Conservation (phyloP, 208 protist genomes). For the Porcisia hertigi region DNA sequence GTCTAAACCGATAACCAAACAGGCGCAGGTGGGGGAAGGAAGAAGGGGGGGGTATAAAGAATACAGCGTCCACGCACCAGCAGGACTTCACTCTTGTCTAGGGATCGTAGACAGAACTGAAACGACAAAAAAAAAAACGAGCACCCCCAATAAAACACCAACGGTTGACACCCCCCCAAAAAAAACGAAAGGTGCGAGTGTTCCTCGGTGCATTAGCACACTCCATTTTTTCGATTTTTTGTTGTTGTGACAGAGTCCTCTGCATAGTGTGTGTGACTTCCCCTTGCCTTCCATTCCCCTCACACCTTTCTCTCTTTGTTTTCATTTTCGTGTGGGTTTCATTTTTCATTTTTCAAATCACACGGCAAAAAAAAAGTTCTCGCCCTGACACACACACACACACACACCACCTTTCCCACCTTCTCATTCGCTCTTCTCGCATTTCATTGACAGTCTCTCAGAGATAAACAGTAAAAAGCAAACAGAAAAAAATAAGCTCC, state of each 20-base stretch:
- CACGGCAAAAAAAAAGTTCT: no score
- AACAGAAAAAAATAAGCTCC: background rate
- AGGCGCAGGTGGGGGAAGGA: background rate
- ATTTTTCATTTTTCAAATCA: background rate
- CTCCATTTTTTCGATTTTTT: background rate
- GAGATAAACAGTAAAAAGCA: no score
- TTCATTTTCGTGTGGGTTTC: background rate
- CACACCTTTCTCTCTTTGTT: constrained; percentile 6
- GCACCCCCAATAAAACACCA: no score
- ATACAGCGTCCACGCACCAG: no score
- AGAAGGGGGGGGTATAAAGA: background rate
- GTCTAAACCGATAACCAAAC: no score
- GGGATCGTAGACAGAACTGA: no score
- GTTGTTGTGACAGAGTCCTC: background rate
- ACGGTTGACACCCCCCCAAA: background rate
- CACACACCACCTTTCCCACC: background rate
- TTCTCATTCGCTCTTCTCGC: constrained; percentile 15
- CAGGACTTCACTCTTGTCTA: no score
- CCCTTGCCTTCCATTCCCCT: background rate
- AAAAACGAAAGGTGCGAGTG: background rate
- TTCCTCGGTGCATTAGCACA: background rate
- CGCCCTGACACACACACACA: background rate
- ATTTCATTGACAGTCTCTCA: background rate
- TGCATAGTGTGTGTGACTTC: background rate
- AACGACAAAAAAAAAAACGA: background rate